Conservation (phyloP, 805 yeast species). For the Saccharomyces jurei region DNA sequence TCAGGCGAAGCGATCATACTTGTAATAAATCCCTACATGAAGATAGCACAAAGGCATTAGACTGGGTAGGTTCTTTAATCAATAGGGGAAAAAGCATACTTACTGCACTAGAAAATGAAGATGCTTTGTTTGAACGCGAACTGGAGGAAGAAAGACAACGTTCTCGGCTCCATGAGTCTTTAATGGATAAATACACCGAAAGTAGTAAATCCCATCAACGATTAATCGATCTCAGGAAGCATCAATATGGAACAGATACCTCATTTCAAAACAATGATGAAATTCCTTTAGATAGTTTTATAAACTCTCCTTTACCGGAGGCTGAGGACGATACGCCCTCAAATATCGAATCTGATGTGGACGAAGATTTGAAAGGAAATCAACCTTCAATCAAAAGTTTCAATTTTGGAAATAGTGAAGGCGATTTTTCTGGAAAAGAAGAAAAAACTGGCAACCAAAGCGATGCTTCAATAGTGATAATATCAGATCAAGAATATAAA, state of each 20-base stretch:
- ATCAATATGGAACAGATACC: slow-evolving; percentile 14
- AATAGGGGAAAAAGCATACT: slow-evolving; percentile 13
- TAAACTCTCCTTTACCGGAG: background rate
- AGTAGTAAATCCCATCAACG: background rate
- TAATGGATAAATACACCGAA: background rate
- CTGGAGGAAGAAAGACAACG: slow-evolving; percentile 6
- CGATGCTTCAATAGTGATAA: slow-evolving; percentile 3
- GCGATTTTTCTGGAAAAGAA: background rate
- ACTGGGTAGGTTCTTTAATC: slow-evolving; percentile 13
- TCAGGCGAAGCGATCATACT: background rate
- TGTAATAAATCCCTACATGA: background rate
- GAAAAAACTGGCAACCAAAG: background rate
- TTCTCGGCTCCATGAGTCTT: slow-evolving; percentile 1
- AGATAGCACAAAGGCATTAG: slow-evolving; percentile 7
- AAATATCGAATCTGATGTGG: background rate
- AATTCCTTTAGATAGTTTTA: background rate
- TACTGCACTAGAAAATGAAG: slow-evolving; percentile 11
- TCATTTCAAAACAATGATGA: slow-evolving; percentile 15
- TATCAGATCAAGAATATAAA: slow-evolving; percentile 4
- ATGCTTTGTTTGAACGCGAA: slow-evolving; percentile 7
- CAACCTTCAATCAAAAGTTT: background rate
- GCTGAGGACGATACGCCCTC: background rate
- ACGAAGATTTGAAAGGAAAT: background rate
- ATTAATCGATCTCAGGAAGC: background rate
- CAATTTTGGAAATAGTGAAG: background rate